Conservation (phyloP, 805 yeast genomes). For the Kuraishia molischiana region DNA sequence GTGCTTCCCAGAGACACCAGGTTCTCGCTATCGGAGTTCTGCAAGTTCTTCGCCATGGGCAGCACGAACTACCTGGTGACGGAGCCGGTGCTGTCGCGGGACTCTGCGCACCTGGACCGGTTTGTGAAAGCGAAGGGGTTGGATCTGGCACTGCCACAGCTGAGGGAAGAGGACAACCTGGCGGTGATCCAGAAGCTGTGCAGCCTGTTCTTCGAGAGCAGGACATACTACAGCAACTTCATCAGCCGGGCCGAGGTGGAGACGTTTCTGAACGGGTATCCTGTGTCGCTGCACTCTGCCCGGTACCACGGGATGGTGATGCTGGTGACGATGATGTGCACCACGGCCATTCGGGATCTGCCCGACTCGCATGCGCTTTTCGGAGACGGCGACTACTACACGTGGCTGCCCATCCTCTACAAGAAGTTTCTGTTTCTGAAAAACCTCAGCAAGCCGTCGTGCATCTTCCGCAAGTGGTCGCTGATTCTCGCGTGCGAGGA, state of each 20-base stretch:
- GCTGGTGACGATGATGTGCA: constrained; percentile 1
- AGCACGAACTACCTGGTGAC: not conserved
- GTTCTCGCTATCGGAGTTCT: not conserved
- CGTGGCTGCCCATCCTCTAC: not conserved
- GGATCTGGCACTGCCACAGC: not conserved
- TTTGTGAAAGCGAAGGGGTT: not conserved
- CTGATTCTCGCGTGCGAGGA: constrained; percentile 3
- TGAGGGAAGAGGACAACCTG: not conserved
- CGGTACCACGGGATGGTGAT: not conserved
- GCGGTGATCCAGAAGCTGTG: not conserved
- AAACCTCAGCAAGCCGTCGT: not conserved
- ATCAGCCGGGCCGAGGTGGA: not conserved
- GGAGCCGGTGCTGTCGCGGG: not conserved
- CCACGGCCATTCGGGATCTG: not conserved
- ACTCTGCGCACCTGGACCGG: not conserved
- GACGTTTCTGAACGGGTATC: not conserved
- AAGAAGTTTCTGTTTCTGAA: constrained; percentile 1
- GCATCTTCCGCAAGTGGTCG: not conserved
- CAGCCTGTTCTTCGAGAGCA: constrained; percentile 1
- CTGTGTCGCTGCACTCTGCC: not conserved
- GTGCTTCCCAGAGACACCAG: not conserved
- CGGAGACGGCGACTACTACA: not conserved
- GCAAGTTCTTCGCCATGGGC: not conserved
- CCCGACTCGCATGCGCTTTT: not conserved
- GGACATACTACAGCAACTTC: constrained; percentile 1